Evolutionary conservation across 805 yeast genomes (phyloP).

Genomic region (Saccharomycopsis oosterbeekiorum): DNA sequence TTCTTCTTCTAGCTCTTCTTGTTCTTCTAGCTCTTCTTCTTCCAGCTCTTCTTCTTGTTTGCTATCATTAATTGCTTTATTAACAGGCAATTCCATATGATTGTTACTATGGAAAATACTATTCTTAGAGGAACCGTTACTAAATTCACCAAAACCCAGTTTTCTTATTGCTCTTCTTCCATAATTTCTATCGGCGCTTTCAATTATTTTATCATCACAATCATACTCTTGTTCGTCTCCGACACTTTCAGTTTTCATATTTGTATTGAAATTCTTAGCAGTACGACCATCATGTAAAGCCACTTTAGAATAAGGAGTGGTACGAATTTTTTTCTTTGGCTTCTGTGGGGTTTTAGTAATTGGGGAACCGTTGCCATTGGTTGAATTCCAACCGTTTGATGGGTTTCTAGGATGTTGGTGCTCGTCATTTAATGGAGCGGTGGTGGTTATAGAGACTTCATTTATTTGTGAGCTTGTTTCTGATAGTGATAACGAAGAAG

Average conservation of each 20-base stretch:
- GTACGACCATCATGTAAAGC: neutral
- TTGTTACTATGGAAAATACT: neutral
- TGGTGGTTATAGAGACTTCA: neutral
- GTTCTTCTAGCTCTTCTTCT: neutral
- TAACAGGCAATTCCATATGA: too few relatives aligned
- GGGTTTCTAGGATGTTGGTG: neutral
- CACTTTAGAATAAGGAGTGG: neutral
- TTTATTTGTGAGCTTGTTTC: neutral
- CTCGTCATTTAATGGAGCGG: neutral
- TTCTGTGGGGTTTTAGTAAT: neutral
- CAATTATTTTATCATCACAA: neutral
- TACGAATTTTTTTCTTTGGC: neutral
- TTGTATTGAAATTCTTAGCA: neutral
- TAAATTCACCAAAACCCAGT: neutral
- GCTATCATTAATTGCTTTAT: neutral
- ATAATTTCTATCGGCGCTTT: neutral
- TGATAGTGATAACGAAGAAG: neutral
- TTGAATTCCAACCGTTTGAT: neutral
- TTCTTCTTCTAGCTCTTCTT: neutral
- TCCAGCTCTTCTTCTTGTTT: neutral
- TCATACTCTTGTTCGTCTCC: neutral
- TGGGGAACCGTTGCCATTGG: neutral
- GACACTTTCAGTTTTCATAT: neutral
- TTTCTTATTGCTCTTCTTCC: neutral
- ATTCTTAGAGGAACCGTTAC: neutral